A percentile compares a stretch with the other conserved stretches of the same genome.
phyloP scores from a whole-genome alignment of 106 monocot genomes.

The Acanthochlamys bracteata region DNA sequence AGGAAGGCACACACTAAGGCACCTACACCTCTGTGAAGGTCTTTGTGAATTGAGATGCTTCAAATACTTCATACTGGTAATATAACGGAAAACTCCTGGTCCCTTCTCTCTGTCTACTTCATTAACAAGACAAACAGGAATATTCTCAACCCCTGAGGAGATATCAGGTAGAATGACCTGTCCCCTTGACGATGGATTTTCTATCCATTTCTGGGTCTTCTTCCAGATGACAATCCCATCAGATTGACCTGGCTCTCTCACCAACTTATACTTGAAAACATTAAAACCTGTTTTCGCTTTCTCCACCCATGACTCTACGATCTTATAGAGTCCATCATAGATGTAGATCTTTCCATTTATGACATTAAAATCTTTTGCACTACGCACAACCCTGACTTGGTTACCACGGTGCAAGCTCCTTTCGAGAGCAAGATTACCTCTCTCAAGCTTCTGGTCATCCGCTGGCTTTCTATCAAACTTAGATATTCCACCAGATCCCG shows the following conservation, averaged over 20 bases:
- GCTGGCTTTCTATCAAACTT: conserved; percentile 19
- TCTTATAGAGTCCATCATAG: conserved; percentile 87
- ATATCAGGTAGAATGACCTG: conserved; percentile 53
- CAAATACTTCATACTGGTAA: conserved; percentile 25
- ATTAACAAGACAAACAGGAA: conserved; percentile 79
- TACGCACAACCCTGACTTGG: conserved; percentile 67
- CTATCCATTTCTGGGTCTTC: conserved; percentile 52
- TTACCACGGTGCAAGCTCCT: conserved; percentile 45
- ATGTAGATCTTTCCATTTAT: conserved; percentile 52
- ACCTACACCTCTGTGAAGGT: conserved; percentile 43
- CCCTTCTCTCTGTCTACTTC: conserved; percentile 64
- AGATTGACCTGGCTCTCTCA: conserved; percentile 58
- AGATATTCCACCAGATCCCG: conserved; percentile 56
- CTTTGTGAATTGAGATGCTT: conserved; percentile 17
- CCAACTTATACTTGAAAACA: conserved; percentile 70
- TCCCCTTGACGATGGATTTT: conserved; percentile 48
- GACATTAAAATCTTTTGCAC: conserved; percentile 36
- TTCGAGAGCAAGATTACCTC: conserved; percentile 86
- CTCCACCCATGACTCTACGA: conserved; percentile 56
- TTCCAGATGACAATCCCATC: conserved; percentile 67
- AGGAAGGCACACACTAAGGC: conserved; percentile 55
- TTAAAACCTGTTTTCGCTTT: conserved; percentile 57
- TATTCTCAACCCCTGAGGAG: conserved; percentile 45
- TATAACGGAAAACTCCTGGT: conserved; percentile 48
- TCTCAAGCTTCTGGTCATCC: conserved; percentile 78